Evolutionary conservation across 306 rosid species (phyloP).

Genomic region (Amphicarpaea edgeworthii): DNA sequence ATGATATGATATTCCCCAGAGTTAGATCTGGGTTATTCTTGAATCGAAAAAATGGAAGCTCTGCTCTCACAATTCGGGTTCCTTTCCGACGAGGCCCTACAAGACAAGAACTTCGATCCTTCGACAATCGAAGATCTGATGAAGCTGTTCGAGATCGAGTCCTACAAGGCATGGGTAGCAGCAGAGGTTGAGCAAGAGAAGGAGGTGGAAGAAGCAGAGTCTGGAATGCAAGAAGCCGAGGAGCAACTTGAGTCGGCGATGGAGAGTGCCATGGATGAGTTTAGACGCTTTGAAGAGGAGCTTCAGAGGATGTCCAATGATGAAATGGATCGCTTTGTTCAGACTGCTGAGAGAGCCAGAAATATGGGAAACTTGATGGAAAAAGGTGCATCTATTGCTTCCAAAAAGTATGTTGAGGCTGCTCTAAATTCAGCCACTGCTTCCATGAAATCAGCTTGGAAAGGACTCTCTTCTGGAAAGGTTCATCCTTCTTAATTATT

Average conservation of each 20-base stretch:
- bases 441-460: constrained; percentile 94
- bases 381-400: constrained; percentile 72
- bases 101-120: constrained; percentile 86
- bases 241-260: constrained; percentile 78
- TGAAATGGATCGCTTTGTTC: constrained; percentile 59
- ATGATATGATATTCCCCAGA: not conserved
- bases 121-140: constrained; percentile 75
- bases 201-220: constrained; percentile 70
- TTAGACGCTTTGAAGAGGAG: constrained; percentile 73
- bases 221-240: constrained; percentile 65
- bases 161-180: constrained; percentile 94
- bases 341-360: constrained; percentile 69
- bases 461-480: constrained; percentile 70
- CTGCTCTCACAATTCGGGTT: constrained; percentile 77
- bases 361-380: constrained; percentile 81
- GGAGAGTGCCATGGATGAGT: constrained; percentile 92
- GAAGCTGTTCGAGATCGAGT: constrained; percentile 91
- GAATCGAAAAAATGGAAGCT: constrained; percentile 61
- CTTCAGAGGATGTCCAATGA: constrained; percentile 57
- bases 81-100: constrained; percentile 73
- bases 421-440: constrained; percentile 79
- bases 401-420: constrained; percentile 82
- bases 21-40: constrained; percentile 41
- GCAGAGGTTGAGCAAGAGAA: constrained; percentile 64
- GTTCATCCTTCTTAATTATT: constrained; percentile 81